Base-by-base conservation (phyloP, 139 green algal species). In the Tetraselmis chui region DNA sequence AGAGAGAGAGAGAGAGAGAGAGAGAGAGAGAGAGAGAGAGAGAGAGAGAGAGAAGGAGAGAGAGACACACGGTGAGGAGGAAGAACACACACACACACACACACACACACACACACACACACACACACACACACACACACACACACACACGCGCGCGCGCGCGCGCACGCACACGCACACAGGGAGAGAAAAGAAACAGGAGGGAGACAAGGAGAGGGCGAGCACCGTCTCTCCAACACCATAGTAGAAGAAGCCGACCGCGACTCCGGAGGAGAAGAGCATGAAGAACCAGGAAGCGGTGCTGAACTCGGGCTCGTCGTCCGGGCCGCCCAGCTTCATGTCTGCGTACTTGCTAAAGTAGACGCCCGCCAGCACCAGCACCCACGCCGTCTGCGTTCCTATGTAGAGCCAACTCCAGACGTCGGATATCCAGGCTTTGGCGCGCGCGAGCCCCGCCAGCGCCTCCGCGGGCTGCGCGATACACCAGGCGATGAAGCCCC, bases 261-360 rank as follows among this genome's bases (percentile, higher is more conserved):
- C 78, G 78, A 82, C 75, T 18, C 78, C 75, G 11, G 75, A 5
- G 5, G 75, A 5, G 75, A 78, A 32, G 28, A 82, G 23, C 80
- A 83, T 83, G 31, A 83, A 77, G 59, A 83, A 83, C 80, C 80
- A 83, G 5, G 80, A 83, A 23, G 32, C 80, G 29, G 59, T 78
- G 0, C 58, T 30, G 59, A 79, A 83, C n/a, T 83, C 80, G 29
- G 80, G 80, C 58, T 79, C 2, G 29, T 79, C 80, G 28, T 78
- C 59, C 2, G 23, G 24, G 0, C 32, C 25, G 59, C 80, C 80
- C 18, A 83, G 80, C 80, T 83, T 83, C 0, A 83, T 29, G 28
- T 31, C n/a, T 25, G 28, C 59, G 25, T 78, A 75, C 45, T 83
- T 83, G 58, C 32, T 78, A 23, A 32, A 79, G n/a, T 59, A 78